Evolutionary conservation across 441 rosid genomes (phyloP), one percentile per base, ranked within the genome.

Genomic region (Erodium chrysanthum): DNA sequence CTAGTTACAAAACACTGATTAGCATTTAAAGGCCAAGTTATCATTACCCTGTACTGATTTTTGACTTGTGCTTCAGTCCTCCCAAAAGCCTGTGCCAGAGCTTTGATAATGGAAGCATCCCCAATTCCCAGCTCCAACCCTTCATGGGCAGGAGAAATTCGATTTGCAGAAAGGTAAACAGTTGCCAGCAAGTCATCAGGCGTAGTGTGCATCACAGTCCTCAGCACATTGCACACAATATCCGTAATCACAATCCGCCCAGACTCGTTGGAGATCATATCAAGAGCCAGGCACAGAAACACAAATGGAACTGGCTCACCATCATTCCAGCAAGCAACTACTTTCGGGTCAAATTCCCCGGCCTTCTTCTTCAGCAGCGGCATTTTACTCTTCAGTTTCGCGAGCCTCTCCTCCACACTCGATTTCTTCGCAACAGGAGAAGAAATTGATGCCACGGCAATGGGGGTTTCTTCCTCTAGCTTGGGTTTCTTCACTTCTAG

Each of bases 111-210:
- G 21, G 84, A 79, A 1, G 86, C 84, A 46, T 91, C 96, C 64
- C 96, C 97, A 46, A 89, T 85, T 31, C 97, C 97, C 66, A 91
- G 78, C 76, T 91, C 96, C 68, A 89, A 46, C 22, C 96, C 97
- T 70, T 89, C 92, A 48, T 94, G 97, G 22, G 96, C 89, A 10
- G 98, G 91, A 0, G 96, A 91, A 73, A 94, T 70, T 80, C 81
- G 84, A 71, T 89, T 85, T 0, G 93, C 96, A 48, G 87, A 70
- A 68, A 91, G 80, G 76, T 89, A 89, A 27, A 93, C 93, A 18
- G 78, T 80, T 1, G 90, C 78, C 35, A 82, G 70, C 86, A 89
- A 83, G 81, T 91, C 98, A 11, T 84, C 96, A 0, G 97, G 94
- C 14, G 89, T 85, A 0, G 86, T 85, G 18, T 75, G 83, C 70